Evolutionary conservation across 2,329 filamentous ascomycete genomes (phyloP), one percentile per base, ranked within the genome.

Genomic region (Sporothrix brasiliensis): DNA sequence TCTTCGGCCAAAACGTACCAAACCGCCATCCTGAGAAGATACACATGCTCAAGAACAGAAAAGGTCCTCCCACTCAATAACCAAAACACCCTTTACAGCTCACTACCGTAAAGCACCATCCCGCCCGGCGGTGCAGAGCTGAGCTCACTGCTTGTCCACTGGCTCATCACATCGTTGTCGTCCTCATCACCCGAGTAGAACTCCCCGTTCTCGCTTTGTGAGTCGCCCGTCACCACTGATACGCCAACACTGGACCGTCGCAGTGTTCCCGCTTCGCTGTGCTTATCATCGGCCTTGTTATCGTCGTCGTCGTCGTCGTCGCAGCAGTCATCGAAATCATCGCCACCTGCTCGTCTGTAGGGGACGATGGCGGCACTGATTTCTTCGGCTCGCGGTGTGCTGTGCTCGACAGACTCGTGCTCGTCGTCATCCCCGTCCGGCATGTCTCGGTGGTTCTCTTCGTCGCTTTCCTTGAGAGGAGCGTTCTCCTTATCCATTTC

Each of bases 391-490:
- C 69, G 61, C 30, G 72, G 73, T 24, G 58, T 73, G 67, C 66
- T 60, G 27, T 68, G 65, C n/a, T 69, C 69, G 27, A 54, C 68
- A 34, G 41, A 67, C 14, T 50, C 69, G n/a, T 49, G 68, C 14
- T 50, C 69, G n/a, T 49, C 34, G 21, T 68, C 68, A 11, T 30
- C 60, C 6, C 24, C 56, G 4, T 63, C 66, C 4, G 13, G 10
- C 19, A 19, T 39, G 34, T 52, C 52, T 61, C 81, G 78, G 19
- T 80, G 79, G 3, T 78, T 77, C 74, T 90, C 88, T 72, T 91
- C 89, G 54, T 89, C 85, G 63, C 85, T 86, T 77, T 91, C 89
- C n/a, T 84, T 83, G 52, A 91, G 65, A 27, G 74, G 74, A 34
- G 74, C 73, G 47, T 79, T 78, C 75, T 80, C 78, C 76, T 79